Evolutionary conservation across 1,139 yeast genomes (phyloP).

Genomic region (Magnusiomyces sp.): DNA sequence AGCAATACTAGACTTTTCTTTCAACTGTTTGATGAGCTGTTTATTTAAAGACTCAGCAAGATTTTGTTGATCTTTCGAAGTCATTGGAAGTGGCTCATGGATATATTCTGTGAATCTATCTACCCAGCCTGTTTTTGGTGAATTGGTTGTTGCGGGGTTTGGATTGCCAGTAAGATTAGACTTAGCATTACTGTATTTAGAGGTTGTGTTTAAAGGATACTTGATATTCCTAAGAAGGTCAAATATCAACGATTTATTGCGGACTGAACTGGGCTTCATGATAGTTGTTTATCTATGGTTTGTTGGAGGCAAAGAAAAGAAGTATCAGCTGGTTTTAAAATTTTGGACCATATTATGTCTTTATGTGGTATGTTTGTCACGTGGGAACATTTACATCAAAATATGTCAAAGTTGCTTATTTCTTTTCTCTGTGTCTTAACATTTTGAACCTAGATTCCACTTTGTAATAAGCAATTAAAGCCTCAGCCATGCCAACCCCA

Average conservation of each 20-base stretch:
- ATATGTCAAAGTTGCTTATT: background rate
- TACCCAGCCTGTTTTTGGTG: background rate
- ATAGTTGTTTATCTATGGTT: background rate
- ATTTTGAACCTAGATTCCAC: background rate
- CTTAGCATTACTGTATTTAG: background rate
- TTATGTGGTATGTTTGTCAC: background rate
- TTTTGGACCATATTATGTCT: background rate
- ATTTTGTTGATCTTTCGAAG: constrained; percentile 19
- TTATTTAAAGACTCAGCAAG: constrained; percentile 18
- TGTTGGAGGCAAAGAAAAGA: background rate
- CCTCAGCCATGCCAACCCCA: background rate
- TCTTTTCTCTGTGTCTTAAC: background rate
- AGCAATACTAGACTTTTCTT: constrained; percentile 14
- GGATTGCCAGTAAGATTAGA: background rate
- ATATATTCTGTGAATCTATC: constrained; percentile 19
- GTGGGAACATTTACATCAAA: background rate
- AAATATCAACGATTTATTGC: constrained; percentile 5
- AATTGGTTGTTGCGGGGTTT: background rate
- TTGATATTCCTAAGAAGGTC: constrained; percentile 11
- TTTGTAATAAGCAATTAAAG: no score
- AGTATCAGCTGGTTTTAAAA: no score
- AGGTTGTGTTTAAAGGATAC: background rate
- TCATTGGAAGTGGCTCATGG: constrained; percentile 20
- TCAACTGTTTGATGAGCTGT: constrained; percentile 17
- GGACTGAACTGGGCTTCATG: background rate